A percentile compares a stretch with the other conserved stretches of the same genome.
phyloP scores from a whole-genome alignment of 2,329 filamentous ascomycete species.

The Escovopsis weberi region DNA sequence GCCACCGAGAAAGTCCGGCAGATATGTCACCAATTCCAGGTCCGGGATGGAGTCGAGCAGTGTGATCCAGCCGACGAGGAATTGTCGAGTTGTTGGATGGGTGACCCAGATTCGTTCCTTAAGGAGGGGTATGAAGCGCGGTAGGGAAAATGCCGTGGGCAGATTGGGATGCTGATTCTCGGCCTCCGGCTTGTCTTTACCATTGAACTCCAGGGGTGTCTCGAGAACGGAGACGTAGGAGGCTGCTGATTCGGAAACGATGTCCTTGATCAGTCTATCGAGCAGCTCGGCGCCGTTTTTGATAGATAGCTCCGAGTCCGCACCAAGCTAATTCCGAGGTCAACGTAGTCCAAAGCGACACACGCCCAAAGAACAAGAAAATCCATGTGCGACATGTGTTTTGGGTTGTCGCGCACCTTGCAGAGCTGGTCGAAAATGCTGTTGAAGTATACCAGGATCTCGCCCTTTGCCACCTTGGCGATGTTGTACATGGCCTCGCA shows the following conservation, averaged over 20 bases:
- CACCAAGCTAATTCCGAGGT: slow-evolving; percentile 52
- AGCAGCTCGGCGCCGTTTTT: slow-evolving; percentile 96
- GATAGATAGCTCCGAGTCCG: slow-evolving; percentile 89
- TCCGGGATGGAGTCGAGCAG: slow-evolving; percentile 93
- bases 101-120: slow-evolving; percentile 90
- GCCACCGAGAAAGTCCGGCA: slow-evolving; percentile 83
- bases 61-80: slow-evolving; percentile 91
- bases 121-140: slow-evolving; percentile 79
- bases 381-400: background rate
- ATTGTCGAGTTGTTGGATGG: slow-evolving; percentile 88
- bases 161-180: slow-evolving; percentile 33
- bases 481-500: slow-evolving; percentile 99
- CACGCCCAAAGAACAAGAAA: too few species aligned
- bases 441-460: slow-evolving; percentile 95
- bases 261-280: slow-evolving; percentile 89
- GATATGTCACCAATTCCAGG: slow-evolving; percentile 79
- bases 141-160: slow-evolving; percentile 82
- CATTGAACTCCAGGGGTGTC: slow-evolving; percentile 28
- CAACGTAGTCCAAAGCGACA: background rate
- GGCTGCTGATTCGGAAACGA: slow-evolving; percentile 86
- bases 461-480: slow-evolving; percentile 95
- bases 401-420: slow-evolving; percentile 47
- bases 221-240: slow-evolving; percentile 88
- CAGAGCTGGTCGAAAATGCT: slow-evolving; percentile 95
- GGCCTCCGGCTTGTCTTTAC: slow-evolving; percentile 31